phyloP scores from a whole-genome alignment of 371 early-diverging fungal species.

The Antonospora locustae region DNA sequence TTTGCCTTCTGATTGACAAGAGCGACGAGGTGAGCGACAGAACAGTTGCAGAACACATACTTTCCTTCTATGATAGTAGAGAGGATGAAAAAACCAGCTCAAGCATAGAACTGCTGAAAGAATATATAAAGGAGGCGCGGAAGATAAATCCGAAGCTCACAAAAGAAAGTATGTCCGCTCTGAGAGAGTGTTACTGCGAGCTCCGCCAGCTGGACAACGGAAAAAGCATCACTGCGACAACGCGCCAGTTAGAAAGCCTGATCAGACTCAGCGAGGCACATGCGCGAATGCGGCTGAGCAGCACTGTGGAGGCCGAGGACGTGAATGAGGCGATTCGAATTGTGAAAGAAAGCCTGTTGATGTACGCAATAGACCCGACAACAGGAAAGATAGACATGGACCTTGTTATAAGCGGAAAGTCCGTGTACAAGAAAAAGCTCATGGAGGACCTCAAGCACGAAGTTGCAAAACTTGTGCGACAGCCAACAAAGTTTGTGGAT shows the following conservation, averaged over 20 bases:
- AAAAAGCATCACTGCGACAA: conserved; percentile 80
- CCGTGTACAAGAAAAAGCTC: conserved; percentile 35
- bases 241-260: conserved; percentile 92
- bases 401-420: conserved; percentile 72
- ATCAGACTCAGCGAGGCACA: conserved; percentile 93
- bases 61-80: conserved; percentile 29
- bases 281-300: conserved; percentile 72
- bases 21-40: conserved; percentile 49
- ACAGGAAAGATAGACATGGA: conserved; percentile 94
- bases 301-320: conserved; percentile 62
- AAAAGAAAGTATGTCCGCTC: conserved; percentile 57
- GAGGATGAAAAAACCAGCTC: conserved; percentile 10
- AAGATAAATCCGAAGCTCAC: conserved; percentile 66
- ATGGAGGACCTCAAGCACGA: conserved; percentile 45
- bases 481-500: conserved; percentile 1
- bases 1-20: conserved; percentile 53
- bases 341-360: conserved; percentile 75
- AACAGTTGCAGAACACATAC: conserved; percentile 50
- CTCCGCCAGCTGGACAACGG: conserved; percentile 66
- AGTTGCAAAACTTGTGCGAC: conserved; percentile 17
- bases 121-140: conserved; percentile 60
- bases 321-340: conserved; percentile 67
- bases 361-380: conserved; percentile 82
- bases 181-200: conserved; percentile 70
- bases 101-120: conserved; percentile 39